phyloP scores from a whole-genome alignment of 2,329 filamentous ascomycete species.

The Metarhizium robertsii region DNA sequence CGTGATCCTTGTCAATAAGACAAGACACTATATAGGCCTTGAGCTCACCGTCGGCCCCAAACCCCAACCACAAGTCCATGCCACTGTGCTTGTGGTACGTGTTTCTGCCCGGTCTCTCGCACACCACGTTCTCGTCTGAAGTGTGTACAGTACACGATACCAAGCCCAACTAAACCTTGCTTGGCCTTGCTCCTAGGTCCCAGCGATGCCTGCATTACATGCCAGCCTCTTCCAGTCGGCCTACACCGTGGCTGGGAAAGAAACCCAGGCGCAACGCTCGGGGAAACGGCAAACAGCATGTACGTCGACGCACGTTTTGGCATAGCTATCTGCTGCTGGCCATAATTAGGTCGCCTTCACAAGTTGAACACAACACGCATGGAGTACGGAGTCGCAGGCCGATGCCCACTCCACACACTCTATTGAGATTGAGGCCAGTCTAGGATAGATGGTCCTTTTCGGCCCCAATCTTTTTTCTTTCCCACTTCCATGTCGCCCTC shows the following conservation, averaged over 20 bases:
- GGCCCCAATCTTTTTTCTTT: not conserved
- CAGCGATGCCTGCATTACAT: not conserved
- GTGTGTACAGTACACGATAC: not conserved
- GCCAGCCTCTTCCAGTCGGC: not conserved
- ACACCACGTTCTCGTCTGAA: not conserved
- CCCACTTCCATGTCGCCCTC: not conserved
- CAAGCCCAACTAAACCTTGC: not conserved
- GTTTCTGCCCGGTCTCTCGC: not conserved
- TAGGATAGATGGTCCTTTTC: not conserved
- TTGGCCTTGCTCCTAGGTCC: not conserved
- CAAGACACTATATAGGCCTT: not conserved
- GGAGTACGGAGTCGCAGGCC: not conserved
- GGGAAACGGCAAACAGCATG: not conserved
- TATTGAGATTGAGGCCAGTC: not conserved
- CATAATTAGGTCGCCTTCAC: not conserved
- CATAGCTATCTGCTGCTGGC: not conserved
- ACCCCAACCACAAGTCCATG: not conserved
- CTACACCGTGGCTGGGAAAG: not conserved
- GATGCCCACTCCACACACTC: not conserved
- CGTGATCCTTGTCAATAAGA: not conserved
- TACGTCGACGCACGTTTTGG: not conserved
- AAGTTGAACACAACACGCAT: not conserved
- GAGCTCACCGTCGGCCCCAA: conserved; percentile 1
- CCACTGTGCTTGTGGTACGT: not conserved
- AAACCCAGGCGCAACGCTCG: not conserved